Conservation (phyloP, 2,329 filamentous ascomycete species). For the Ilyonectria destructans region DNA sequence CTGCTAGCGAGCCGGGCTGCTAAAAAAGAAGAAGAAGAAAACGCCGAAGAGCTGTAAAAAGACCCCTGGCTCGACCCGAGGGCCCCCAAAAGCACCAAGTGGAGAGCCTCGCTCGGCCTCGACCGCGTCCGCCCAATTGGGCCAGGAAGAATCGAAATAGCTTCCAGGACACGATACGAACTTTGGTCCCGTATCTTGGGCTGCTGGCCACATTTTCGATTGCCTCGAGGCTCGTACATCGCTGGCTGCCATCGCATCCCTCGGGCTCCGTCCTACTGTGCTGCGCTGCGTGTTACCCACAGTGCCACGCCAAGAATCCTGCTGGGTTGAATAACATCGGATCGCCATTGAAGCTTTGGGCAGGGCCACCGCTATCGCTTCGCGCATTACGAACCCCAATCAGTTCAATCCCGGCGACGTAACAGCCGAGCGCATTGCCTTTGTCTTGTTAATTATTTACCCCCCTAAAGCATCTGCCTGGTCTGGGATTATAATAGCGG, state of each 20-base stretch:
- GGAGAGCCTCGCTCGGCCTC: conserved; percentile 14
- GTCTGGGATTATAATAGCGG: neutral
- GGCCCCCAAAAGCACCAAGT: conserved; percentile 14
- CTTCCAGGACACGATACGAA: conserved; percentile 21
- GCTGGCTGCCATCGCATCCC: neutral
- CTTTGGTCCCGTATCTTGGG: conserved; percentile 1
- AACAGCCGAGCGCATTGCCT: conserved; percentile 5
- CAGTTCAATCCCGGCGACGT: conserved; percentile 11
- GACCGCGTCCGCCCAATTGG: conserved; percentile 28
- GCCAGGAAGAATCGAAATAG: conserved; percentile 18
- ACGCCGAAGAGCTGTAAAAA: conserved; percentile 3
- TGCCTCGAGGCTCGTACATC: neutral
- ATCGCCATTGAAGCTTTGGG: conserved; percentile 20
- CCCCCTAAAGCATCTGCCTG: neutral
- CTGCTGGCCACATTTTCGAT: too few species aligned
- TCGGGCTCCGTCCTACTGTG: neutral
- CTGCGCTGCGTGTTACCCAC: neutral
- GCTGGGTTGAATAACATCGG: conserved; percentile 3
- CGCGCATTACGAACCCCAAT: neutral
- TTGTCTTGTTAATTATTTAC: neutral
- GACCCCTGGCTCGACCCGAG: conserved; percentile 4
- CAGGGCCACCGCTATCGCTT: conserved; percentile 6
- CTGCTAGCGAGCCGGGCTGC: conserved; percentile 1
- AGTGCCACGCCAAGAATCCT: neutral
- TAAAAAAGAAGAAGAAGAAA: conserved; percentile 19